Base-by-base conservation (phyloP, 202 grass and related monocot genomes). In the Saccharum hybrid region DNA sequence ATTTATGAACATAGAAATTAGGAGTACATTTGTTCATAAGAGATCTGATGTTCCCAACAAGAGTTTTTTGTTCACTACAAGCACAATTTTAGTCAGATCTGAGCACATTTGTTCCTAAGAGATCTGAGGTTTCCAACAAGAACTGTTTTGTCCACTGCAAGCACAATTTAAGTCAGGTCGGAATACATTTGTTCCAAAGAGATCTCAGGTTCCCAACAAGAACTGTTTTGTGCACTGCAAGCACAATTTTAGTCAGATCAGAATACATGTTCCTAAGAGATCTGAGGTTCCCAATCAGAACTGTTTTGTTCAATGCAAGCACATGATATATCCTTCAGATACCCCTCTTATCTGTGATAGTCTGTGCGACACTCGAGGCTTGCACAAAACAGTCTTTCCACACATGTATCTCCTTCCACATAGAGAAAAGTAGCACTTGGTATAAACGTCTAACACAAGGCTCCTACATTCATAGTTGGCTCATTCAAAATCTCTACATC, bases 251-350 rank as follows among this genome's bases (percentile, higher is more conserved):
- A 63, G 76, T 78, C 28, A 37, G 66, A 72, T 71, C 10, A 2
- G 22, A 23, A 10, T 60, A 23, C 22, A 23, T 61, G 19, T 61
- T 61, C 21, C 21, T 61, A n/a, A 48, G 37, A 64, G 19, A 85
- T 40, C 13, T 8, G 1, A 33, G 21, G 40, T 45, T 51, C 42
- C 41, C 41, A 63, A 63, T 21, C 23, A 70, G 16, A n/a, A 8
- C 39, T 51, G 52, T 67, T 76, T 33, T 68, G 39, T 84, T 69
- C 11, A 64, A 5, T 28, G 39, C n/a, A 85, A 79, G 11, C 16
- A 59, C 23, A 22, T 56, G 33, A 28, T 48, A 68, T 54, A 67
- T 76, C 22, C 63, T 54, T 84, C 66, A 69, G 37, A 13, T 69
- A 41, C 11, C 66, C 66, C 38, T 42, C n/a, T 23, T 4, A 22